phyloP scores from a whole-genome alignment of 768 basidiomycete species.

The Wakefieldia striispora region DNA sequence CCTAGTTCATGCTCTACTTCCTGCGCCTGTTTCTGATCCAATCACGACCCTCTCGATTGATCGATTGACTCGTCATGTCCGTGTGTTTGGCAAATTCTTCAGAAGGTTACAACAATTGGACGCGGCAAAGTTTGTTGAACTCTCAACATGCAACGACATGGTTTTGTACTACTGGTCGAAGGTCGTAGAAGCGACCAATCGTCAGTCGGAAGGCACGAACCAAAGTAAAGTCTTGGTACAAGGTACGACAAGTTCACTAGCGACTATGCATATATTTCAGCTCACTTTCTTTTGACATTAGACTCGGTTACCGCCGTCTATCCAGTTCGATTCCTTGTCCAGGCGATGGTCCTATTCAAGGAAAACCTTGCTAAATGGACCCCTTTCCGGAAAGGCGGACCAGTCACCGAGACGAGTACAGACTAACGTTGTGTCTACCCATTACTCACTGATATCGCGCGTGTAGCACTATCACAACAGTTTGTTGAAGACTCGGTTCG shows the following conservation, averaged over 20 bases:
- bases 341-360: conserved; percentile 84
- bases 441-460: conserved; percentile 11
- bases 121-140: conserved; percentile 52
- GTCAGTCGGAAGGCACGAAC: conserved; percentile 40
- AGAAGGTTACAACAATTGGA: conserved; percentile 68
- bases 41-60: conserved; percentile 48
- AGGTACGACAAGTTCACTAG: conserved; percentile 40
- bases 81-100: conserved; percentile 78
- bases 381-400: conserved; percentile 58
- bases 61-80: conserved; percentile 64
- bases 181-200: conserved; percentile 65
- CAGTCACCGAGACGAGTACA: conserved; percentile 58
- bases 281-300: conserved; percentile 23
- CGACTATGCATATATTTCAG: neutral
- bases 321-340: conserved; percentile 78
- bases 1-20: conserved; percentile 45
- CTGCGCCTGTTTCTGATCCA: conserved; percentile 33
- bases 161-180: conserved; percentile 82
- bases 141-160: conserved; percentile 63
- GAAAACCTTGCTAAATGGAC: conserved; percentile 81
- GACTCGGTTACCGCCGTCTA: conserved; percentile 64
- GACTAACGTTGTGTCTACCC: neutral
- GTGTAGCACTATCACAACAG: conserved; percentile 56
- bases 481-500: conserved; percentile 74
- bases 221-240: conserved; percentile 33